A percentile compares a stretch with the other conserved stretches of the same genome.
Conservation (phyloP, 495 filamentous ascomycete genomes). For the Staphylotrichum longicolle region DNA sequence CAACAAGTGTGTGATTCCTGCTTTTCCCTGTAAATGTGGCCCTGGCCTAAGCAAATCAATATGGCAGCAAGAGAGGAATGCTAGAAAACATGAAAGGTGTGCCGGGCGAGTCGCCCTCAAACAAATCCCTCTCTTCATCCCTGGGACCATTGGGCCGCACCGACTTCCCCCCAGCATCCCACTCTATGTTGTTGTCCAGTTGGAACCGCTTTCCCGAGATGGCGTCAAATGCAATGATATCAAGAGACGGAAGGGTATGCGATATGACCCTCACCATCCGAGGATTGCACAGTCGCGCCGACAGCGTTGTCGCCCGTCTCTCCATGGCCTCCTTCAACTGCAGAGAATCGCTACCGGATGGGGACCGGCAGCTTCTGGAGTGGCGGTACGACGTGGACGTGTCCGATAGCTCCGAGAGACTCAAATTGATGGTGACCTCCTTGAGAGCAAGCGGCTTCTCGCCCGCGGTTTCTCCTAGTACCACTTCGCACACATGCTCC, state of each 20-base stretch:
- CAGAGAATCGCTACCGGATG: too few relatives aligned
- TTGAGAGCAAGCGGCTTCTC: not conserved
- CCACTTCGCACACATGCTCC: not conserved
- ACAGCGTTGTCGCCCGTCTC: not conserved
- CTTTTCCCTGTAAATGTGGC: too few relatives aligned
- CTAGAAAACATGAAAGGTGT: not conserved
- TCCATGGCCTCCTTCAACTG: not conserved
- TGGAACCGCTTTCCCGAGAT: not conserved
- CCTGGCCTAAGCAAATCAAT: too few relatives aligned
- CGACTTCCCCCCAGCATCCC: too few relatives aligned
- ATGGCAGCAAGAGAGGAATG: too few relatives aligned
- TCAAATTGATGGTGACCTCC: conserved; percentile 13
- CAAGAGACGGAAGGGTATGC: conserved; percentile 8
- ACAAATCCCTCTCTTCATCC: conserved; percentile 4
- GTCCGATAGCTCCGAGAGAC: not conserved
- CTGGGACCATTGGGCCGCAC: too few relatives aligned
- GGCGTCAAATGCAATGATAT: conserved; percentile 3
- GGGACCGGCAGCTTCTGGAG: not conserved
- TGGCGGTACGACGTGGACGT: not conserved
- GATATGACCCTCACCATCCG: conserved; percentile 10
- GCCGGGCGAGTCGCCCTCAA: not conserved
- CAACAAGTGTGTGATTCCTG: too few relatives aligned
- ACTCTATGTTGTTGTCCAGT: not conserved
- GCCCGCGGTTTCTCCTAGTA: not conserved
- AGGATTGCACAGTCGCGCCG: not conserved